Conservation (phyloP, 768 basidiomycete species). For the Leccinellum albellum region DNA sequence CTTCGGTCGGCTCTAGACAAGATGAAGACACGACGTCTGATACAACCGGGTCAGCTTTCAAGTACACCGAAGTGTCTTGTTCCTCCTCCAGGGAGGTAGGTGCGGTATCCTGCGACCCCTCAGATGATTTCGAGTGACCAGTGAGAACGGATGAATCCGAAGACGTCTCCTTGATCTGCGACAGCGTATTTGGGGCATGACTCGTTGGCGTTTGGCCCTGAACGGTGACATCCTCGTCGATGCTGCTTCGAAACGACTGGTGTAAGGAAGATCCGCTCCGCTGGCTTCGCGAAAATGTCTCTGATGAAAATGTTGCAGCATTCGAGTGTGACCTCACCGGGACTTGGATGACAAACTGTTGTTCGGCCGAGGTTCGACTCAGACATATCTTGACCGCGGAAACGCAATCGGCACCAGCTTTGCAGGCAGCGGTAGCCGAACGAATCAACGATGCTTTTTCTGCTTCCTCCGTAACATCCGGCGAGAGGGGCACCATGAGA, state of each 20-base stretch:
- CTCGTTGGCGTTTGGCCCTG: constrained; percentile 40
- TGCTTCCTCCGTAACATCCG: constrained; percentile 66
- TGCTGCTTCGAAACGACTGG: constrained; percentile 33
- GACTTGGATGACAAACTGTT: constrained; percentile 62
- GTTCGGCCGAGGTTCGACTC: constrained; percentile 56
- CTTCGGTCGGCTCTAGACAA: constrained; percentile 33
- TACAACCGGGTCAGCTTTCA: constrained; percentile 22
- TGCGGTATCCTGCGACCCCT: constrained; percentile 45
- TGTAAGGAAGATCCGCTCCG: constrained; percentile 38
- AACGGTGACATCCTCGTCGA: constrained; percentile 60
- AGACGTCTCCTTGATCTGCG: constrained; percentile 37
- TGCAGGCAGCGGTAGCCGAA: constrained; percentile 84
- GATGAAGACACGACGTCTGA: constrained; percentile 30
- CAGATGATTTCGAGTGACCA: constrained; percentile 42
- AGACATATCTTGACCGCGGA: constrained; percentile 81
- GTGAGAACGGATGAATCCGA: constrained; percentile 48
- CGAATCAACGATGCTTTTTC: constrained; percentile 76
- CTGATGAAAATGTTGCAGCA: constrained; percentile 43
- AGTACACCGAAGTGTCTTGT: constrained; percentile 32
- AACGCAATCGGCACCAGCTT: constrained; percentile 86
- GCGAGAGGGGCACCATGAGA: constrained; percentile 52
- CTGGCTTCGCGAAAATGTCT: constrained; percentile 42
- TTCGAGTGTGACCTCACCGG: constrained; percentile 48
- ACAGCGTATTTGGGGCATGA: constrained; percentile 12
- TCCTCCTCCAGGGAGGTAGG: constrained; percentile 52